Evolutionary conservation across 108 stramenopile genomes (phyloP).

Genomic region (Cyclotella distinguenda): DNA sequence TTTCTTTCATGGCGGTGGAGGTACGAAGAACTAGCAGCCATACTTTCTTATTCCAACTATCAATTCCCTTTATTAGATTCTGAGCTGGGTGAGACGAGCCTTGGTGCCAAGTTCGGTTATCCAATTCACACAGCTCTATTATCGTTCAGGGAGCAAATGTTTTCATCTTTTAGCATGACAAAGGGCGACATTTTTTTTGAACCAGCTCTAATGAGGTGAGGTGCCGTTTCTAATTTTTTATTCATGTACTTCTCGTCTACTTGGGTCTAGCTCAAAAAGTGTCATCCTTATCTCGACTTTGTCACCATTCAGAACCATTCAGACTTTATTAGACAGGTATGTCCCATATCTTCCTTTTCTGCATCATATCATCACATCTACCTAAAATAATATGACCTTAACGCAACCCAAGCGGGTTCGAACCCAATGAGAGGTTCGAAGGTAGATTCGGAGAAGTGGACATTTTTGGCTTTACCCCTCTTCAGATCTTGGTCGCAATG

Average conservation of each 20-base stretch:
- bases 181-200: constrained; percentile 7
- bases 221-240: not conserved
- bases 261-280: no score
- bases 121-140: constrained; percentile 71
- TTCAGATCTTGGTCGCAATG: constrained; percentile 65
- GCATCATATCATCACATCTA: not conserved
- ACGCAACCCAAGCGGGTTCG: constrained; percentile 63
- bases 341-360: not conserved
- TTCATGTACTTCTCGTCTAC: no score
- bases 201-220: constrained; percentile 22
- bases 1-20: constrained; percentile 45
- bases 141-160: constrained; percentile 39
- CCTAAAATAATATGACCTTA: not conserved
- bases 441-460: constrained; percentile 39
- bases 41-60: constrained; percentile 48
- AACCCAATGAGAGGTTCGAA: constrained; percentile 78
- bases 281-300: no score
- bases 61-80: constrained; percentile 55
- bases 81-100: constrained; percentile 43
- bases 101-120: constrained; percentile 62
- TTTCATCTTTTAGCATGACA: constrained; percentile 6
- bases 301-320: constrained; percentile 5
- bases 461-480: constrained; percentile 72
- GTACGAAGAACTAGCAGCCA: constrained; percentile 45
- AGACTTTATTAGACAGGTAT: constrained; percentile 10